Conservation (phyloP, 1,284 basidiomycete species). For the Ceratobasidium sp. region DNA sequence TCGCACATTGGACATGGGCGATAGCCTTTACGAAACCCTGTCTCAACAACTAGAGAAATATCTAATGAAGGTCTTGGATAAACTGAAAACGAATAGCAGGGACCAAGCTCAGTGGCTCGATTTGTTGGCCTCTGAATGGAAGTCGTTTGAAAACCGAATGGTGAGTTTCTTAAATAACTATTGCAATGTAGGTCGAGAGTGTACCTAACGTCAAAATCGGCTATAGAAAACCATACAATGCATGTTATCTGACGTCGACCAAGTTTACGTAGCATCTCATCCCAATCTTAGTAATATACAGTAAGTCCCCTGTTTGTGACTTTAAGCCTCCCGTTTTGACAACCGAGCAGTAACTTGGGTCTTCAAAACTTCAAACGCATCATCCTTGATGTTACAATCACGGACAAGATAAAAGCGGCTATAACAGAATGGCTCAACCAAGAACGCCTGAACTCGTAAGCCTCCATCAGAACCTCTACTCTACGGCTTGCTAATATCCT, state of each 20-base stretch:
- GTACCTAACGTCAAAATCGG: background rate
- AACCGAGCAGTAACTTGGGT: slow-evolving; percentile 50
- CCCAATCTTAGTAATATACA: slow-evolving; percentile 49
- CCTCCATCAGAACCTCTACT: slow-evolving; percentile 53
- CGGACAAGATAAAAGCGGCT: slow-evolving; percentile 60
- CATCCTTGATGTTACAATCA: slow-evolving; percentile 63
- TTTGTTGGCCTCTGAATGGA: slow-evolving; percentile 63
- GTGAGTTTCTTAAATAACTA: slow-evolving; percentile 57
- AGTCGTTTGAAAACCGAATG: slow-evolving; percentile 71
- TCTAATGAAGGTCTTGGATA: slow-evolving; percentile 58
- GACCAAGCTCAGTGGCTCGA: slow-evolving; percentile 61
- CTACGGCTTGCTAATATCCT: slow-evolving; percentile 22
- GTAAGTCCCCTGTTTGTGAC: slow-evolving; percentile 47
- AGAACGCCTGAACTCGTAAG: slow-evolving; percentile 59
- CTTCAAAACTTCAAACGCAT: slow-evolving; percentile 64
- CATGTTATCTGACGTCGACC: slow-evolving; percentile 64
- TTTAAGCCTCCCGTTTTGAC: background rate
- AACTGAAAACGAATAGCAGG: slow-evolving; percentile 52
- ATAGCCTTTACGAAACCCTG: slow-evolving; percentile 64
- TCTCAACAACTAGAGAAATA: slow-evolving; percentile 64
- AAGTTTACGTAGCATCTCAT: slow-evolving; percentile 49
- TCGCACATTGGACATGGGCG: slow-evolving; percentile 62
- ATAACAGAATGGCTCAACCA: slow-evolving; percentile 65
- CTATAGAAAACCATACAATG: slow-evolving; percentile 64
- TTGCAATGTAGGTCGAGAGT: background rate